A percentile compares a stretch with the other conserved stretches of the same genome.
Conservation (phyloP, 2,329 filamentous ascomycete genomes). For the Cordyceps tenuipes region DNA sequence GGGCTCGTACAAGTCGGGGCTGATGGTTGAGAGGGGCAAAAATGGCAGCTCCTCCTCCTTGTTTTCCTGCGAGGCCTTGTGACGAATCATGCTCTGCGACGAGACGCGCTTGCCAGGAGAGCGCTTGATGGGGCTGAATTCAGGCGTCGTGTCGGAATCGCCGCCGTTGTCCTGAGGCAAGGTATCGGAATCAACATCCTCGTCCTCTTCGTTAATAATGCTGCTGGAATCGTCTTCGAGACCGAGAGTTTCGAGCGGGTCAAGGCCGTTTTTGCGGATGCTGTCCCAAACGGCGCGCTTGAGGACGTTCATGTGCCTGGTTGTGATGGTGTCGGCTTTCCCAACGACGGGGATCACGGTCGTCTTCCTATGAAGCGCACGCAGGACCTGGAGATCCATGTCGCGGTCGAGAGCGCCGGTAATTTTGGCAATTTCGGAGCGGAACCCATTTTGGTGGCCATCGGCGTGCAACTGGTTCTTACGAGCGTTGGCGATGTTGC, state of each 20-base stretch:
- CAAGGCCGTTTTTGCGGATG: constrained; percentile 70
- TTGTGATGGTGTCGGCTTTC: constrained; percentile 95
- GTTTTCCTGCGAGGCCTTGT: constrained; percentile 37
- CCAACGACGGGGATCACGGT: constrained; percentile 92
- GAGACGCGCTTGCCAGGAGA: constrained; percentile 36
- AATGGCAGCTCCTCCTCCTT: constrained; percentile 53
- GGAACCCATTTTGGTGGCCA: constrained; percentile 44
- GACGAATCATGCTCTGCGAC: constrained; percentile 35
- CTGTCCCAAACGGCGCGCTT: constrained; percentile 88
- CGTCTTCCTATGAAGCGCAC: constrained; percentile 83
- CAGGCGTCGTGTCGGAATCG: neutral
- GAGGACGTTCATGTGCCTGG: constrained; percentile 83
- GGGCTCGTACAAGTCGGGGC: constrained; percentile 83
- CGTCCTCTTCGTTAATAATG: constrained; percentile 45
- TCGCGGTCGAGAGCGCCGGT: constrained; percentile 74
- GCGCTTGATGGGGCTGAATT: neutral
- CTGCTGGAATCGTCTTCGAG: constrained; percentile 67
- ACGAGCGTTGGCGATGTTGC: constrained; percentile 64
- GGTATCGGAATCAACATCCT: constrained; percentile 35
- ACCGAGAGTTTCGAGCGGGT: constrained; percentile 79
- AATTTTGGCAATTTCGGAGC: constrained; percentile 24
- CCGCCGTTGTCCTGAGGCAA: constrained; percentile 26
- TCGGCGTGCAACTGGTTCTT: constrained; percentile 25
- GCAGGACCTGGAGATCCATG: constrained; percentile 83
- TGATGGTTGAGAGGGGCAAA: constrained; percentile 86